These are phyloP conservation scores for Microcos paniculata DNA, from an alignment of 345 rosid genomes.

Conservation along the genomic window DNA sequence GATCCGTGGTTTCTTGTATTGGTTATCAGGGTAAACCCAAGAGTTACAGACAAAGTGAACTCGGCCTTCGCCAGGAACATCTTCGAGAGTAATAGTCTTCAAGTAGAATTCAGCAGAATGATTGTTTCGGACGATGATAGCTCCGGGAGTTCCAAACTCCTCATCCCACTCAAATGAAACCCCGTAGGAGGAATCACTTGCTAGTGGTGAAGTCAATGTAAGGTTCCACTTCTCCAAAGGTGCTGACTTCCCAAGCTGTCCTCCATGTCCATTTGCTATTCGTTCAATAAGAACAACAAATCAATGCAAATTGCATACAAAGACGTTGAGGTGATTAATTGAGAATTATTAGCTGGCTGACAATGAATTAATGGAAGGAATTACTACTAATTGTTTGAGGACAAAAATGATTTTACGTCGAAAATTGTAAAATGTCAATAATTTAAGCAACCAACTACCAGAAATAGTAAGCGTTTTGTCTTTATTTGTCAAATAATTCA, in stretches of 20 bases:
- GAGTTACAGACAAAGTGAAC: constrained; percentile 72
- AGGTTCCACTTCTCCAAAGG: constrained; percentile 50
- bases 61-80: constrained; percentile 57
- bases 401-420: too few relatives aligned
- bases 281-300: neutral
- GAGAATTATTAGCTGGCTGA: too few relatives aligned
- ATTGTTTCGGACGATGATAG: constrained; percentile 49
- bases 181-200: constrained; percentile 48
- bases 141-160: constrained; percentile 62
- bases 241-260: constrained; percentile 58
- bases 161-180: constrained; percentile 54
- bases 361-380: too few relatives aligned
- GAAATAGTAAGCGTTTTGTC: too few relatives aligned
- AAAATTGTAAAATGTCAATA: too few relatives aligned
- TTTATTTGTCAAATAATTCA: too few relatives aligned
- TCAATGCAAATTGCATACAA: too few relatives aligned
- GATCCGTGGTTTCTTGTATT: constrained; percentile 42
- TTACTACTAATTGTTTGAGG: too few relatives aligned
- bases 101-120: constrained; percentile 63
- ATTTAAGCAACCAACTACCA: too few relatives aligned
- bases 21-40: constrained; percentile 66
- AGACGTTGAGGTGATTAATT: too few relatives aligned
- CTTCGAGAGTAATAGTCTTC: constrained; percentile 61
- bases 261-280: constrained; percentile 20
- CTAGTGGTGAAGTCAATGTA: constrained; percentile 24